phyloP scores from a whole-genome alignment of 495 filamentous ascomycete species.

The Penicillium cinerascens region DNA sequence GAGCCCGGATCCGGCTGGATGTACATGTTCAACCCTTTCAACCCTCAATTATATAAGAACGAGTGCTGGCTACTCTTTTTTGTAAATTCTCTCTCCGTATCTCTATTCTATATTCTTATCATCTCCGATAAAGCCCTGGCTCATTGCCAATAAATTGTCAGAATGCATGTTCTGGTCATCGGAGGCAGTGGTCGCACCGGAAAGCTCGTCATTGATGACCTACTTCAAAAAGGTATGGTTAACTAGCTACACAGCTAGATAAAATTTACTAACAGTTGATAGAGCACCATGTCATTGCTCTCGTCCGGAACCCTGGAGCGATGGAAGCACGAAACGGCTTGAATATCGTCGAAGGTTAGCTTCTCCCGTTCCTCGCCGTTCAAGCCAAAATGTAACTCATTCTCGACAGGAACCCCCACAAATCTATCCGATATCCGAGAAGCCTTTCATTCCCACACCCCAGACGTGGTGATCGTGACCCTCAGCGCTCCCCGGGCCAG shows the following conservation, averaged over 20 bases:
- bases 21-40: no score
- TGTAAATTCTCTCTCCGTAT: no score
- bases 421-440: slow-evolving; percentile 33
- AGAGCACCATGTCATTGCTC: slow-evolving; percentile 22
- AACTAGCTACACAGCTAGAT: no score
- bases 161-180: slow-evolving; percentile 41
- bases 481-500: slow-evolving; percentile 40
- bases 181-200: slow-evolving; percentile 42
- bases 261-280: not conserved
- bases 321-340: slow-evolving; percentile 11
- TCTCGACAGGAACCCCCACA: slow-evolving; percentile 32
- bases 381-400: not conserved
- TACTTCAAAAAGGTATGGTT: slow-evolving; percentile 22
- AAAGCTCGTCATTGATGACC: slow-evolving; percentile 35
- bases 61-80: no score
- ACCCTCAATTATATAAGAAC: no score
- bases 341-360: slow-evolving; percentile 22
- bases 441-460: slow-evolving; percentile 27
- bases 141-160: not conserved
- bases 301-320: slow-evolving; percentile 16
- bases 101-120: no score
- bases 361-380: not conserved
- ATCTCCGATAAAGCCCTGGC: no score
- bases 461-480: slow-evolving; percentile 42
- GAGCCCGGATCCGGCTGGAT: no score